A percentile compares a stretch with the other conserved stretches of the same genome.
phyloP scores from a whole-genome alignment of 192 early-diverging fungal species.

The Coemansia sp. region DNA sequence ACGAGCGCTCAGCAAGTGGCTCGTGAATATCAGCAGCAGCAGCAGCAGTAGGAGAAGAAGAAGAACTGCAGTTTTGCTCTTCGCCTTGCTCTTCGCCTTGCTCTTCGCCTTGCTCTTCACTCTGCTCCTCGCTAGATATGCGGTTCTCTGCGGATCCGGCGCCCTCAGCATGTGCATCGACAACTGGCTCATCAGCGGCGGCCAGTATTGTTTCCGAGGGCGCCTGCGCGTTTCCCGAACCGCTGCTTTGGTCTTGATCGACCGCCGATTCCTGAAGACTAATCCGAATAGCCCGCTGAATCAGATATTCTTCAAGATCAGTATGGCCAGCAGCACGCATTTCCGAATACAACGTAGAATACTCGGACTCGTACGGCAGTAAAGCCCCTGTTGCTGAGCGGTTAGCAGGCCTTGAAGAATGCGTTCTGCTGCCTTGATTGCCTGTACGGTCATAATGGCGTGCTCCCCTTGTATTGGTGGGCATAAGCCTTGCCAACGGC shows the following conservation, averaged over 20 bases:
- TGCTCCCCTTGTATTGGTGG: no score
- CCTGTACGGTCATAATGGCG: no score
- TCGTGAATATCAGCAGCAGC: neutral
- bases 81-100: neutral
- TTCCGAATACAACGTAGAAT: slow-evolving; percentile 25
- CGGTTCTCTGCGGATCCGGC: neutral
- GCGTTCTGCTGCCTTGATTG: neutral
- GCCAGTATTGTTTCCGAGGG: neutral
- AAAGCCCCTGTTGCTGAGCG: no score
- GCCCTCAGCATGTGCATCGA: neutral
- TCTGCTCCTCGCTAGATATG: neutral
- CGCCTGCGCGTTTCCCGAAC: neutral
- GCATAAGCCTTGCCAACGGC: no score
- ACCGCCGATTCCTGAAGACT: slow-evolving; percentile 65
- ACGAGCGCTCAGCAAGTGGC: no score
- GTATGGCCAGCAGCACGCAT: slow-evolving; percentile 72
- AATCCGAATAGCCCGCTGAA: slow-evolving; percentile 87
- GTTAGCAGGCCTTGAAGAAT: neutral
- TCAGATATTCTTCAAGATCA: slow-evolving; percentile 89
- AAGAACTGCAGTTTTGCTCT: no score
- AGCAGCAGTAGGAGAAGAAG: neutral
- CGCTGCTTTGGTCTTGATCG: neutral
- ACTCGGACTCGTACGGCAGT: neutral
- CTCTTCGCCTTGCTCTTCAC: no score
- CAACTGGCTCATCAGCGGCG: neutral